Evolutionary conservation across 371 early-diverging fungal genomes (phyloP).

Genomic region (Mucor plumbeus): DNA sequence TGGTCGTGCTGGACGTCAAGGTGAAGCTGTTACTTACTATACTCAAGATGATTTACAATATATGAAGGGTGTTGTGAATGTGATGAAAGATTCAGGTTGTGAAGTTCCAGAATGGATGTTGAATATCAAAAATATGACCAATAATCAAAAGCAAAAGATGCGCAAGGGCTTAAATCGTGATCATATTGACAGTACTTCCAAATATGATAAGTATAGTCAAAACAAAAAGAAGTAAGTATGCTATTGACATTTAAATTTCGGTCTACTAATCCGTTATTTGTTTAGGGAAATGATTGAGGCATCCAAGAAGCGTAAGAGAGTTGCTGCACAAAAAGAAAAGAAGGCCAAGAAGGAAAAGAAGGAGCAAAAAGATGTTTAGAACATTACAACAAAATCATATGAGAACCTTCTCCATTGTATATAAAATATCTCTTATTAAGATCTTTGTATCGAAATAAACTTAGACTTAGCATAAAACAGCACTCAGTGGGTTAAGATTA

Average conservation of each 20-base stretch:
- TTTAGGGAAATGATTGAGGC: constrained; percentile 45
- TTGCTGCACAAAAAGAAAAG: constrained; percentile 26
- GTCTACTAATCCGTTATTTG: not conserved
- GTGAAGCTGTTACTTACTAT: constrained; percentile 88
- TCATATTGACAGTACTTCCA: constrained; percentile 36
- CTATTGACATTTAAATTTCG: not conserved
- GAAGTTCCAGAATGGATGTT: constrained; percentile 98
- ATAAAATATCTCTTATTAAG: no score
- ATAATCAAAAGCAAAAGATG: constrained; percentile 33
- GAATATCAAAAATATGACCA: constrained; percentile 74
- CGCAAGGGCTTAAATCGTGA: constrained; percentile 38
- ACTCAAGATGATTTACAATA: constrained; percentile 92
- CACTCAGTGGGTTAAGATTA: no score
- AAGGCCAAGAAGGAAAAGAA: constrained; percentile 27
- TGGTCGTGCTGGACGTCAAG: constrained; percentile 86
- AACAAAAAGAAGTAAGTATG: constrained; percentile 36
- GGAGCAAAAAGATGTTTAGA: constrained; percentile 14
- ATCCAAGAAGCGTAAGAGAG: constrained; percentile 43
- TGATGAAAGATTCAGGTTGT: constrained; percentile 95
- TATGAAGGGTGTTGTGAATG: constrained; percentile 91
- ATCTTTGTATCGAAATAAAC: no score
- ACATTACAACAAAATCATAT: no score
- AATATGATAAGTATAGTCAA: constrained; percentile 34
- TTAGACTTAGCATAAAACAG: not conserved
- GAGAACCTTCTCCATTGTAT: no score